phyloP scores from a whole-genome alignment of 2,329 filamentous ascomycete species.

The Zymoseptoria crescenta region DNA sequence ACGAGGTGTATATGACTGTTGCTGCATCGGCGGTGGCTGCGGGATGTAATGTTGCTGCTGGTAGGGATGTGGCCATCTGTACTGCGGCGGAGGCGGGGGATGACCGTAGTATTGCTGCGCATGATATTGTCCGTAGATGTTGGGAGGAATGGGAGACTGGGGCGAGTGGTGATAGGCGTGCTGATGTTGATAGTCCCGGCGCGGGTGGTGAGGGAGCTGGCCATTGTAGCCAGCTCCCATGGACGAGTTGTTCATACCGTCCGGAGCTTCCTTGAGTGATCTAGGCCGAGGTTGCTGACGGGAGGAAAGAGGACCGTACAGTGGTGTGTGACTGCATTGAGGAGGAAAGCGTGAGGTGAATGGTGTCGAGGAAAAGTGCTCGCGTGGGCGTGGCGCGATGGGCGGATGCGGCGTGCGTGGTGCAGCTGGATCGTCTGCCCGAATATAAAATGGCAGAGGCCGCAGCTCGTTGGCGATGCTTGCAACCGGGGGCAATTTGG shows the following conservation, averaged over 20 bases:
- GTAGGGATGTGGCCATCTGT: conserved; percentile 34
- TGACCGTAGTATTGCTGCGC: conserved; percentile 35
- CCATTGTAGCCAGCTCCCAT: not conserved
- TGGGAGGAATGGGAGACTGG: conserved; percentile 30
- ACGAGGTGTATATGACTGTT: conserved; percentile 31
- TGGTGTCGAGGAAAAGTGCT: not conserved
- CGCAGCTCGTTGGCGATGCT: not conserved
- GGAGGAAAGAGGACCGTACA: not conserved
- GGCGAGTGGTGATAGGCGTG: conserved; percentile 30
- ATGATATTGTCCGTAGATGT: conserved; percentile 30
- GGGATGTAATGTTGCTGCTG: conserved; percentile 33
- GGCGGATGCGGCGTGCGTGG: not conserved
- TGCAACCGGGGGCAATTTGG: too few species aligned
- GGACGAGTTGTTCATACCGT: not conserved
- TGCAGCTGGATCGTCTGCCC: not conserved
- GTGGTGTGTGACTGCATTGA: not conserved
- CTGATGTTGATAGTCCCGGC: not conserved
- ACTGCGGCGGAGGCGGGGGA: conserved; percentile 20
- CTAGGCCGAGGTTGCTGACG: not conserved
- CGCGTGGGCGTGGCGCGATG: not conserved
- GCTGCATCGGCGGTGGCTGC: conserved; percentile 24
- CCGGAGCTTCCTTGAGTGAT: not conserved
- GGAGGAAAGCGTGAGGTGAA: not conserved
- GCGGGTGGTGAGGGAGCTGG: not conserved
- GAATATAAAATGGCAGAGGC: not conserved